Evolutionary conservation across 495 filamentous ascomycete species (phyloP).

Genomic region (Clohesyomyces aquaticus): DNA sequence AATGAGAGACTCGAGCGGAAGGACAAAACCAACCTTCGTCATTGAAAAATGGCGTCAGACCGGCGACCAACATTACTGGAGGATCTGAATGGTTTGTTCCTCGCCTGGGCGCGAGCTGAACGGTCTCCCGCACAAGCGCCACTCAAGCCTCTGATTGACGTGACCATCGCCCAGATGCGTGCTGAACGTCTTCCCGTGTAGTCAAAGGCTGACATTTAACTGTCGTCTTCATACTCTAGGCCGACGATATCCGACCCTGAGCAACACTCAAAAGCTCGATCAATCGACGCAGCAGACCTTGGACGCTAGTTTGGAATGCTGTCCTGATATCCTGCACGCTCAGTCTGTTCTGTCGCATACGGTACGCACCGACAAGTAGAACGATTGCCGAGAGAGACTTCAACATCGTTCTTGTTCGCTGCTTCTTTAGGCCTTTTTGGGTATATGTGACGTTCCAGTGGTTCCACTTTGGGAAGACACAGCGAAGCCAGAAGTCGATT

Average conservation of each 20-base stretch:
- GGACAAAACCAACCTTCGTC: too few species aligned
- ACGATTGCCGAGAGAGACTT: constrained; percentile 17
- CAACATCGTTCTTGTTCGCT: neutral
- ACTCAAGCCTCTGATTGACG: too few species aligned
- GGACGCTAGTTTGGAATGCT: neutral
- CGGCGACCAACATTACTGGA: too few species aligned
- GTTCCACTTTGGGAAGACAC: constrained; percentile 60
- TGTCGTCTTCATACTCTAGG: neutral
- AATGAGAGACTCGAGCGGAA: too few species aligned
- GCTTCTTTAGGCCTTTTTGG: constrained; percentile 24
- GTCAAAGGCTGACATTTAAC: neutral
- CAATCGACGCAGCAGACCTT: neutral
- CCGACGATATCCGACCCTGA: neutral
- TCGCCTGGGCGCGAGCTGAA: too few species aligned
- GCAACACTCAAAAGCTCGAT: constrained; percentile 2
- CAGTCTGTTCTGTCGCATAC: constrained; percentile 11
- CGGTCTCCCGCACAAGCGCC: too few species aligned
- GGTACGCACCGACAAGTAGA: constrained; percentile 16
- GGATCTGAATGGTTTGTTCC: too few species aligned
- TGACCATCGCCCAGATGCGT: too few species aligned
- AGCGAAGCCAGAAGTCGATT: constrained; percentile 43
- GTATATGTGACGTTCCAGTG: constrained; percentile 62
- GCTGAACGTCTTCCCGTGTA: too few species aligned
- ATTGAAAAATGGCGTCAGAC: too few species aligned
- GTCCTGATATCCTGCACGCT: constrained; percentile 18